These are phyloP conservation scores for Rhizoclosmatium globosum DNA, from an alignment of 192 early-diverging fungal species.

Conservation along the genomic window DNA sequence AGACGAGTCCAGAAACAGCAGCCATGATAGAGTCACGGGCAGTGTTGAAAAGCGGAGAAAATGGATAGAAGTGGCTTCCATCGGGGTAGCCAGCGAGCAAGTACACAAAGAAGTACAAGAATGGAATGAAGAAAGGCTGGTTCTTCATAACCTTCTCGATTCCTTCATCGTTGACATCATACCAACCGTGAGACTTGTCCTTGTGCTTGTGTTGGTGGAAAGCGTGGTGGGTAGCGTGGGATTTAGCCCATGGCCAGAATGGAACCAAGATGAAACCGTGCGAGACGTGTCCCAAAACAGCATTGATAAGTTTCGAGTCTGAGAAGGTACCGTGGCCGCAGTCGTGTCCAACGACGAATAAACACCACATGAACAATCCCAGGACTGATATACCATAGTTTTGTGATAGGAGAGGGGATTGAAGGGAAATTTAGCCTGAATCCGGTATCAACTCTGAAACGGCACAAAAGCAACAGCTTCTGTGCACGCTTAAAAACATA, in stretches of 20 bases:
- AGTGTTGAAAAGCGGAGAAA: slow-evolving; percentile 38
- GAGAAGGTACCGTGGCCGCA: slow-evolving; percentile 54
- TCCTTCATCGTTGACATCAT: slow-evolving; percentile 42
- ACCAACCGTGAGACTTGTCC: slow-evolving; percentile 52
- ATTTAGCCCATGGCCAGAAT: slow-evolving; percentile 54
- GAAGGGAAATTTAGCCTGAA: neutral
- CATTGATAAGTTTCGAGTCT: slow-evolving; percentile 45
- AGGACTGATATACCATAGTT: slow-evolving; percentile 25
- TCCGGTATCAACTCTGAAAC: too few species aligned
- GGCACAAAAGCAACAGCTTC: too few species aligned
- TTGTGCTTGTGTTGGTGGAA: slow-evolving; percentile 56
- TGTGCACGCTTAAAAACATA: neutral
- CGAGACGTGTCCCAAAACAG: slow-evolving; percentile 48
- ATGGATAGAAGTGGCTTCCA: slow-evolving; percentile 48
- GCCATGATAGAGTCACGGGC: slow-evolving; percentile 41
- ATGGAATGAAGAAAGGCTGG: slow-evolving; percentile 48
- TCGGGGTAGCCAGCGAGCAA: slow-evolving; percentile 45
- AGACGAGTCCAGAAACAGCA: slow-evolving; percentile 38
- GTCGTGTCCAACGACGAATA: slow-evolving; percentile 58
- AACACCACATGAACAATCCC: slow-evolving; percentile 55
- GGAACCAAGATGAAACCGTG: slow-evolving; percentile 56
- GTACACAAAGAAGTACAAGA: slow-evolving; percentile 46
- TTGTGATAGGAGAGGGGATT: neutral
- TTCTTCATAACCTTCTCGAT: slow-evolving; percentile 38
- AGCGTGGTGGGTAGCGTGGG: slow-evolving; percentile 53